Conservation (phyloP, 1,284 basidiomycete genomes). For the Ganoderma resinaceum region DNA sequence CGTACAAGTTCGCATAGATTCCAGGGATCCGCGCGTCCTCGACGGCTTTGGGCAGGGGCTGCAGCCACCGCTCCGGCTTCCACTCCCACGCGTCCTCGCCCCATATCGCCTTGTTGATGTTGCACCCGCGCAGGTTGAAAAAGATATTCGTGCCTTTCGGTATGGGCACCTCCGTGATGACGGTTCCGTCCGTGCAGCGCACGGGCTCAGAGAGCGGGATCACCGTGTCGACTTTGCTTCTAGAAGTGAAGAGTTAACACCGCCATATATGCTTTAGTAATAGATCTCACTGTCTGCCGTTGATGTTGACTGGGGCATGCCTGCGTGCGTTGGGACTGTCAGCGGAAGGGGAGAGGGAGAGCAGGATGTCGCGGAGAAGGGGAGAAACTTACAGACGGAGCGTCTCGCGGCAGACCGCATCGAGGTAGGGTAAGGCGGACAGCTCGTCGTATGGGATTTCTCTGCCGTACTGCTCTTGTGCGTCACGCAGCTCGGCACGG, state of each 20-base stretch:
- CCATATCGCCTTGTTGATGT: conserved; percentile 56
- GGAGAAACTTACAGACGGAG: conserved; percentile 16
- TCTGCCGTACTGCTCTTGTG: conserved; percentile 9
- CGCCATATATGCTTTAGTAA: not conserved
- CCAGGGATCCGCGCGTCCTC: conserved; percentile 33
- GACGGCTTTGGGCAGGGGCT: conserved; percentile 30
- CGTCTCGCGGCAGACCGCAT: conserved; percentile 43
- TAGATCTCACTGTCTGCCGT: not conserved
- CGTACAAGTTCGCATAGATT: conserved; percentile 33
- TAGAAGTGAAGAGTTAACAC: not conserved
- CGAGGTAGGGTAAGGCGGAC: conserved; percentile 40
- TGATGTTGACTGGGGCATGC: not conserved
- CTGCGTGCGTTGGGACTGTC: not conserved
- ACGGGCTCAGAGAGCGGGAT: conserved; percentile 36
- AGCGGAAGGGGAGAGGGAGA: too few species aligned
- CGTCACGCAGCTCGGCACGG: conserved; percentile 34
- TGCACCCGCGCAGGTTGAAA: conserved; percentile 55
- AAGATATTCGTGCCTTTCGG: conserved; percentile 53
- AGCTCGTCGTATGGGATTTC: conserved; percentile 40
- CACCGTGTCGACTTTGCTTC: conserved; percentile 30
- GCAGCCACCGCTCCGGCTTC: conserved; percentile 45
- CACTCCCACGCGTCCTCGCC: conserved; percentile 61
- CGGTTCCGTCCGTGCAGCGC: conserved; percentile 37
- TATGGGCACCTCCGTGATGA: conserved; percentile 46
- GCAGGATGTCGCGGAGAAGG: conserved; percentile 13